Evolutionary conservation across 2,329 filamentous ascomycete genomes (phyloP).

Genomic region (Ampelomyces quisqualis): DNA sequence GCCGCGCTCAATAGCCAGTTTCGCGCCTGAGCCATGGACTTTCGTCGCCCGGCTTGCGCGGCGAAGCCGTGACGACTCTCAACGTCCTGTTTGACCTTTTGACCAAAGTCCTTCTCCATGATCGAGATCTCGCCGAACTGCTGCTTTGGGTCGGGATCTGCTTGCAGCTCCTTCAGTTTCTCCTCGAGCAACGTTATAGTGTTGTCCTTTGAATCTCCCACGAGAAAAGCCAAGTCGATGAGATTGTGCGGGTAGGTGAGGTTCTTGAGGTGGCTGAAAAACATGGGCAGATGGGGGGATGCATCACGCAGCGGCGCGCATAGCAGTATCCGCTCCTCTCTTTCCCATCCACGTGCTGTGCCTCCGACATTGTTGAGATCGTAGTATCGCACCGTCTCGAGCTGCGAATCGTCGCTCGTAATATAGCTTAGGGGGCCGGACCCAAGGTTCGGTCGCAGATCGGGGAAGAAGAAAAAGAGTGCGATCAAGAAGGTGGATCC

Average conservation of each 20-base stretch:
- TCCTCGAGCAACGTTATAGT: conserved; percentile 76
- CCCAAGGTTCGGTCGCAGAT: conserved; percentile 65
- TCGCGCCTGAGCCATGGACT: conserved; percentile 95
- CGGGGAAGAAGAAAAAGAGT: conserved; percentile 73
- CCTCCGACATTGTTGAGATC: conserved; percentile 90
- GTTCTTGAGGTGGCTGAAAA: conserved; percentile 96
- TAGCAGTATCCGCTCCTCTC: conserved; percentile 90
- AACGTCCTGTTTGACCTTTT: conserved; percentile 96
- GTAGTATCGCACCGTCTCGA: conserved; percentile 96
- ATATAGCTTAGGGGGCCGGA: conserved; percentile 68
- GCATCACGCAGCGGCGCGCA: conserved; percentile 95
- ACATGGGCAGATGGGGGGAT: conserved; percentile 89
- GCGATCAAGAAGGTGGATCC: conserved; percentile 60
- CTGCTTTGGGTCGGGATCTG: conserved; percentile 73
- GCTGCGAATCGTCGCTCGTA: conserved; percentile 69
- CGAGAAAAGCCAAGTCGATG: conserved; percentile 93
- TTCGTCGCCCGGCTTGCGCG: conserved; percentile 87
- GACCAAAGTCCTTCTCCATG: conserved; percentile 97
- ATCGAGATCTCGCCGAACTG: conserved; percentile 95
- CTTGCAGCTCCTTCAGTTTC: conserved; percentile 76
- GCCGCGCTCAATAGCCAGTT: conserved; percentile 97
- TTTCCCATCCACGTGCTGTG: conserved; percentile 90
- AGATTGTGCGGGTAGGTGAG: conserved; percentile 96
- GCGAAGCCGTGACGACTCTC: conserved; percentile 97
- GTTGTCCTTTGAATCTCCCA: conserved; percentile 94